Percentiles rank a stretch among this genome's conserved stretches.
Conservation (phyloP, 108 stramenopile genomes). For the Conticribra guillardii region DNA sequence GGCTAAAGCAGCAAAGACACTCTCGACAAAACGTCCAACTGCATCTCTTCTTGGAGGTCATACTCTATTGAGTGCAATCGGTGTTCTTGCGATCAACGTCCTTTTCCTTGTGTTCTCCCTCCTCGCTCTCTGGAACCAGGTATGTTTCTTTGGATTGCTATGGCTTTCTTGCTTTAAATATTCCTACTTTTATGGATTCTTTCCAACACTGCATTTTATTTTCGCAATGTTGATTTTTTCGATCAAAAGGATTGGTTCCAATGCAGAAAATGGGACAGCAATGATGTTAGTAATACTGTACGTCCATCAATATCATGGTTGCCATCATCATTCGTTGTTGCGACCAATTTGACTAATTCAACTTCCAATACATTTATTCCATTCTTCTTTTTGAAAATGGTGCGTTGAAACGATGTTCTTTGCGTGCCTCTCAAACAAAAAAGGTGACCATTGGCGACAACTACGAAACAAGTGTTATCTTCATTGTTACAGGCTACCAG, state of each 20-base stretch:
- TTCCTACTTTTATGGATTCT: too few species aligned
- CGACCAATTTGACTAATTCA: too few species aligned
- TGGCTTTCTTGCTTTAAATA: too few species aligned
- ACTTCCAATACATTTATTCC: too few species aligned
- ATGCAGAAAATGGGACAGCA: conserved; percentile 64
- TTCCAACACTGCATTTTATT: too few species aligned
- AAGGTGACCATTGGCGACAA: conserved; percentile 15
- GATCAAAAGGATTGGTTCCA: conserved; percentile 70
- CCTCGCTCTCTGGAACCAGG: conserved; percentile 24
- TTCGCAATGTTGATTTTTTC: too few species aligned
- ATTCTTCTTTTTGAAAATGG: too few species aligned
- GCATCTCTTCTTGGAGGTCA: conserved; percentile 64
- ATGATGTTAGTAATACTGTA: conserved; percentile 47
- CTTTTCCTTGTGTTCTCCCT: conserved; percentile 56
- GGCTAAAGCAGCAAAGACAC: conserved; percentile 45
- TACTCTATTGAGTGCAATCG: conserved; percentile 53
- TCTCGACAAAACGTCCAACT: conserved; percentile 67
- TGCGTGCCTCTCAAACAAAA: too few species aligned
- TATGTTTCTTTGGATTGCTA: too few species aligned
- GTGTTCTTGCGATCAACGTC: conserved; percentile 61
- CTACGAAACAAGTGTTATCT: conserved; percentile 53
- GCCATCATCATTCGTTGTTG: too few species aligned
- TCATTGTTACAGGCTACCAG: conserved; percentile 65
- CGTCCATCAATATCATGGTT: conserved; percentile 66
- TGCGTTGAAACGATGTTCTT: too few species aligned